Evolutionary conservation across 192 early-diverging fungal genomes (phyloP), one percentile per base, ranked within the genome.

Genomic region (Linnemannia zychae): DNA sequence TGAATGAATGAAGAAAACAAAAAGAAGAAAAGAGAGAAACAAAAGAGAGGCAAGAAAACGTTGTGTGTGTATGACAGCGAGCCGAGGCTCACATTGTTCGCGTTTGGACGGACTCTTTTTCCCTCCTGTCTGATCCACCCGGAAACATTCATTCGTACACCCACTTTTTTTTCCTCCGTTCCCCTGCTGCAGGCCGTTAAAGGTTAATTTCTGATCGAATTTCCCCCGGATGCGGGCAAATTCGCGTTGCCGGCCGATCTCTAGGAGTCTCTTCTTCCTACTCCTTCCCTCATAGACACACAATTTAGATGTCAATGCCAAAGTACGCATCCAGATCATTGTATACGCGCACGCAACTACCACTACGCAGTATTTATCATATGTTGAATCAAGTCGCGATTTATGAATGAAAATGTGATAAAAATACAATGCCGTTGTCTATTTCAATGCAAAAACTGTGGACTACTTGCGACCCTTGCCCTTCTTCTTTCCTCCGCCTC

Each of bases 401-500:
- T 57, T 57, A 57, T 15, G 57, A 31, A 15, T 7, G 12, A 57
- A 57, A n/a, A 28, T 7, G 53, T 63, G 28, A 63, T 63, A 63
- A 63, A 63, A 63, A 63, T 63, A 63, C 57, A 63, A 63, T 63
- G 40, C 28, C 16, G 48, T 17, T 49, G 9, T 49, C 13, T 0
- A 28, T 16, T 7, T 63, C 57, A 28, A 63, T 31, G 57, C 24
- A 13, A 63, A 31, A 2, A 63, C 9, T 15, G 1, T 4, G 4
- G 20, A 52, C 20, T 78, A 83, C 60, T 78, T 72, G n/a, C 76
- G 75, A 16, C 81, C 81, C 52, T 83, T 83, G 36, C 81, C 81
- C 72, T 83, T 83, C 81, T 83, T 80, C 60, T 79, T 82, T 53
- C 74, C 74, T 40, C 78, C 72, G 18, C 78, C 78, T 20, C 70